A percentile compares a stretch with the other conserved stretches of the same genome.
Conservation (phyloP, 2,329 filamentous ascomycete genomes). For the Fusarium sp. region DNA sequence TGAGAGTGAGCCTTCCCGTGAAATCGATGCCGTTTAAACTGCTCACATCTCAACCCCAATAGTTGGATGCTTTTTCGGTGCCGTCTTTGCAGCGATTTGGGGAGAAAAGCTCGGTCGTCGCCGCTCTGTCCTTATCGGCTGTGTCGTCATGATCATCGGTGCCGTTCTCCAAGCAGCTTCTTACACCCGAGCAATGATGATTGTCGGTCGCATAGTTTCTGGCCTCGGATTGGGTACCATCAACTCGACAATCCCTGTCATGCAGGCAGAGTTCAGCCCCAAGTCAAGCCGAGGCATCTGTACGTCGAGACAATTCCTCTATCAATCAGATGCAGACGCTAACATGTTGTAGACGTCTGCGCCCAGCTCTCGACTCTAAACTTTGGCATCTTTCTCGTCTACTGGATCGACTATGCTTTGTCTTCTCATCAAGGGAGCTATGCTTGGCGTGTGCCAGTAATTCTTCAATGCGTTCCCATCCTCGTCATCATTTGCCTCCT, state of each 20-base stretch:
- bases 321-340: background rate
- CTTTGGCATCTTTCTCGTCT: constrained; percentile 61
- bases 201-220: constrained; percentile 63
- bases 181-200: constrained; percentile 60
- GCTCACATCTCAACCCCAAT: too few species aligned
- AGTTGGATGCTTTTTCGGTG: constrained; percentile 52
- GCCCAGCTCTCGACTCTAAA: constrained; percentile 65
- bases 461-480: constrained; percentile 59
- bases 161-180: constrained; percentile 62
- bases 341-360: constrained; percentile 55
- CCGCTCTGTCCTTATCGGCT: constrained; percentile 59
- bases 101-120: constrained; percentile 63
- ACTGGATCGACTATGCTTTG: constrained; percentile 64
- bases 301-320: constrained; percentile 20
- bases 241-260: constrained; percentile 62
- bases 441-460: constrained; percentile 60
- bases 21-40: too few species aligned
- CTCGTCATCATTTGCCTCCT: constrained; percentile 58
- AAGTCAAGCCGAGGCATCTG: constrained; percentile 56
- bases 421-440: constrained; percentile 51
- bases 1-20: too few species aligned
- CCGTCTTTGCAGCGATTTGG: constrained; percentile 53
- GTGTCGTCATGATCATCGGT: constrained; percentile 61
- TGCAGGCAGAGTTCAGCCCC: constrained; percentile 61
- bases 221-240: constrained; percentile 64